Evolutionary conservation across 208 protist genomes (phyloP), one percentile per base, ranked within the genome.

Genomic region (Leptomonas pyrrhocoris): DNA sequence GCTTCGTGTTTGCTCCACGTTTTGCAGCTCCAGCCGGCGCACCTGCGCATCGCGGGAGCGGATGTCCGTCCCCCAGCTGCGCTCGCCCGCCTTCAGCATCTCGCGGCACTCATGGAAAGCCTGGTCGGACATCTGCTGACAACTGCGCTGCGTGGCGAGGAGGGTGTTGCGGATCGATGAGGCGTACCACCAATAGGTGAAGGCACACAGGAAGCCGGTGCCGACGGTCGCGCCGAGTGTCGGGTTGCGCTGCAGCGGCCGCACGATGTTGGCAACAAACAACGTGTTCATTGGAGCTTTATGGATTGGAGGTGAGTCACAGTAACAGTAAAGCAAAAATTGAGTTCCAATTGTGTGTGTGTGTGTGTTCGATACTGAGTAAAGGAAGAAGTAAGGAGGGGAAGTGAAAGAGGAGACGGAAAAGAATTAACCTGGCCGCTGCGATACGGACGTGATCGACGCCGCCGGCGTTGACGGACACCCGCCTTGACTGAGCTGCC

Each of bases 1-100:
- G 51, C 87, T 94, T 18, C 89, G 81, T 2, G 91, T 93, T 72
- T 96, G 91, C 79, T 96, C 88, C 38, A 96, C 91, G 56, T 94
- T 94, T 42, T 96, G 91, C 27, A 96, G 74, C 76, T 96, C 83
- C n/a, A 96, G 74, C 16, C 84, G 70, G 16, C 89, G 84, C 57
- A 93, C 83, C 68, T 88, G 83, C 36, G 73, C 78, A 57, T 96
- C 88, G 23, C 91, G 86, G 4, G 81, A 74, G 55, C 84, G 82
- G 23, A 90, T 85, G 60, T 94, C 91, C 11, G 16, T 48, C 5
- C 63, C 74, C 91, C 88, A 96, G 31, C 74, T 86, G 13, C 80
- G 68, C 77, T 93, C 86, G 11, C 79, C 73, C 0, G 75, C 69
- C 67, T 93, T 94, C 40, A 95, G 73, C 78, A 86, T 77, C 48